These are phyloP conservation scores for Lepidium africanum DNA, from an alignment of 345 rosid species.

Conservation along the genomic window DNA sequence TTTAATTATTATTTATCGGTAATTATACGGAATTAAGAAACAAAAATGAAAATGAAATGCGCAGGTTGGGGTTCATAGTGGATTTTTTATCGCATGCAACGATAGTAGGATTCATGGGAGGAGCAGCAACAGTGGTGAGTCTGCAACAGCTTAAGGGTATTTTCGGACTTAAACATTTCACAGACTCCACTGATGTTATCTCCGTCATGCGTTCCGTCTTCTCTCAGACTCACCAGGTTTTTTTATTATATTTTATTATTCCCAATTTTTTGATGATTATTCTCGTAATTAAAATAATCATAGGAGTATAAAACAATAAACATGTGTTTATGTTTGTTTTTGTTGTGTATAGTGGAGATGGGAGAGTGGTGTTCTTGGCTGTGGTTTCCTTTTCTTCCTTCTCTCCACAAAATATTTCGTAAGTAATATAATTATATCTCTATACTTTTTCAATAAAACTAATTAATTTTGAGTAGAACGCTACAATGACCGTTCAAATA, in stretches of 20 bases:
- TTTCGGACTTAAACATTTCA: constrained; percentile 73
- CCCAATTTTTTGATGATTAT: background rate
- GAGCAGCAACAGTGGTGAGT: constrained; percentile 97
- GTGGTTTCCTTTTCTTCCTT: constrained; percentile 83
- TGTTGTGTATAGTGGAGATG: constrained; percentile 89
- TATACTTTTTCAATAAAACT: background rate
- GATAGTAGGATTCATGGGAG: constrained; percentile 96
- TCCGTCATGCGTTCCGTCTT: constrained; percentile 81
- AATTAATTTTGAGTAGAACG: no score
- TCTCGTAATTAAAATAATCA: background rate
- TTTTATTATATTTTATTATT: background rate
- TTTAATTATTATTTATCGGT: no score
- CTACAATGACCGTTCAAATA: no score
- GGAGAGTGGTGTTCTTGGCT: constrained; percentile 84
- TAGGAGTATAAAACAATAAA: background rate
- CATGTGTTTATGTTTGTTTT: constrained; percentile 7
- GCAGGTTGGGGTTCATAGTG: constrained; percentile 90
- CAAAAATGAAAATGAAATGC: constrained; percentile 5
- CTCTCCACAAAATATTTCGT: constrained; percentile 65
- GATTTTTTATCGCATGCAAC: constrained; percentile 96
- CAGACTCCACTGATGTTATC: constrained; percentile 66
- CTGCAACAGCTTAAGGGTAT: constrained; percentile 92
- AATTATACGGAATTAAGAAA: no score
- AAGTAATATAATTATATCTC: constrained; percentile 20
- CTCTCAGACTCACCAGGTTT: constrained; percentile 61